These are phyloP conservation scores for Chaetomium strumarium DNA, from an alignment of 2,329 filamentous ascomycete species.

Conservation along the genomic window DNA sequence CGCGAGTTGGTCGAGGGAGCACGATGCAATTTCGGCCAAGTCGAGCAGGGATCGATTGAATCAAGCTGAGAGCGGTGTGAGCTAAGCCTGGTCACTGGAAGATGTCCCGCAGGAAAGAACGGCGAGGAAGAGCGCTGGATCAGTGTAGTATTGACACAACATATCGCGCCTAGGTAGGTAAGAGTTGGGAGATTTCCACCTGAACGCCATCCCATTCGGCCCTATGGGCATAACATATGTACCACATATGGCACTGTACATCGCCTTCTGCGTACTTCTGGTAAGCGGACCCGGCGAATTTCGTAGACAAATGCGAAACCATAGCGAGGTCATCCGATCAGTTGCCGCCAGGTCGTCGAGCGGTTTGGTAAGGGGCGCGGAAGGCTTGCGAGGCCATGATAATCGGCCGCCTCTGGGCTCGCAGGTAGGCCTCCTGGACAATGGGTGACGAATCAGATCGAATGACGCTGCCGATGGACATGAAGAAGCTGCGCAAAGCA, in stretches of 20 bases:
- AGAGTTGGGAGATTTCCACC: conserved; percentile 4
- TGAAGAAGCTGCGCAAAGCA: conserved; percentile 72
- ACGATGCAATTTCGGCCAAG: background rate
- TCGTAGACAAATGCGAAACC: background rate
- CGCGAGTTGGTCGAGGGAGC: background rate
- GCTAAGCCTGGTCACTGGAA: background rate
- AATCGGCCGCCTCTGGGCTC: conserved; percentile 67
- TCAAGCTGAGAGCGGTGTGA: background rate
- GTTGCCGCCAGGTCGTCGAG: conserved; percentile 14
- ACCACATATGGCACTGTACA: conserved; percentile 19
- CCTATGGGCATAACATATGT: conserved; percentile 14
- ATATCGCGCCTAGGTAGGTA: conserved; percentile 1
- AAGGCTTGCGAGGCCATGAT: conserved; percentile 48
- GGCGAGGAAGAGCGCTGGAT: background rate
- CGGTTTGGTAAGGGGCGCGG: conserved; percentile 28
- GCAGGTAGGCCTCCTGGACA: conserved; percentile 67
- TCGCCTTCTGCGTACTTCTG: conserved; percentile 6
- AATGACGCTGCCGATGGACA: conserved; percentile 97
- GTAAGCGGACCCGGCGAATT: background rate
- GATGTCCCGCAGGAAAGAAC: background rate
- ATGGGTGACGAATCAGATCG: conserved; percentile 81
- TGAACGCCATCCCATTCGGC: conserved; percentile 19
- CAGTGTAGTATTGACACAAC: conserved; percentile 15
- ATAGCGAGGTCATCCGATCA: conserved; percentile 3
- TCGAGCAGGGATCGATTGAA: background rate